Evolutionary conservation across 163 green algal genomes (phyloP).

Genomic region (Coccomyxa subellipsoidea): DNA sequence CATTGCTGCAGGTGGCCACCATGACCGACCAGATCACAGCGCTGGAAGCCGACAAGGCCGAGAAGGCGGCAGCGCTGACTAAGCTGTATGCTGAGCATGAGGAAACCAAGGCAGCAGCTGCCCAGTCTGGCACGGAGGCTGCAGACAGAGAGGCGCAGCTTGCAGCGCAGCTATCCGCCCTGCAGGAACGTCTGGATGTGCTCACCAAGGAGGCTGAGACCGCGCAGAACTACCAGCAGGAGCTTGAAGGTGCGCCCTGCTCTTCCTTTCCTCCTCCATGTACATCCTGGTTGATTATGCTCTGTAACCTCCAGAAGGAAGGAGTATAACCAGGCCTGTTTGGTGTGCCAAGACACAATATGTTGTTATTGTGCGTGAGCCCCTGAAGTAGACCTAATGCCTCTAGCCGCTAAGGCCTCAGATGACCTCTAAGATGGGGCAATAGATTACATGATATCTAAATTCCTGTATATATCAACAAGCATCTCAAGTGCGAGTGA

Average conservation of each 20-base stretch:
- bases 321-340: no score
- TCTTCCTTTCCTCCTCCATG: neutral
- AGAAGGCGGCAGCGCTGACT: neutral
- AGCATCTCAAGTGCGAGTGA: no score
- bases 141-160: neutral
- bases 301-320: no score
- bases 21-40: neutral
- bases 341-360: no score
- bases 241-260: constrained; percentile 19
- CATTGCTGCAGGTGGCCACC: neutral
- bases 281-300: neutral
- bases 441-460: no score
- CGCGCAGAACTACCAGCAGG: constrained; percentile 15
- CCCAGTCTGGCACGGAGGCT: neutral
- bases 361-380: no score
- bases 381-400: no score
- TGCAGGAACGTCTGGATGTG: constrained; percentile 21
- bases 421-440: no score
- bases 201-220: neutral
- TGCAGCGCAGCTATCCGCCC: constrained; percentile 3
- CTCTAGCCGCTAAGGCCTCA: no score
- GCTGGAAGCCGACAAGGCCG: neutral
- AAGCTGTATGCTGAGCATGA: neutral
- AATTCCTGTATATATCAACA: neutral
- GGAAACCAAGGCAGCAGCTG: neutral